Evolutionary conservation across 164 flowering plant species (phyloP).

Genomic region (Vitis cinerea): DNA sequence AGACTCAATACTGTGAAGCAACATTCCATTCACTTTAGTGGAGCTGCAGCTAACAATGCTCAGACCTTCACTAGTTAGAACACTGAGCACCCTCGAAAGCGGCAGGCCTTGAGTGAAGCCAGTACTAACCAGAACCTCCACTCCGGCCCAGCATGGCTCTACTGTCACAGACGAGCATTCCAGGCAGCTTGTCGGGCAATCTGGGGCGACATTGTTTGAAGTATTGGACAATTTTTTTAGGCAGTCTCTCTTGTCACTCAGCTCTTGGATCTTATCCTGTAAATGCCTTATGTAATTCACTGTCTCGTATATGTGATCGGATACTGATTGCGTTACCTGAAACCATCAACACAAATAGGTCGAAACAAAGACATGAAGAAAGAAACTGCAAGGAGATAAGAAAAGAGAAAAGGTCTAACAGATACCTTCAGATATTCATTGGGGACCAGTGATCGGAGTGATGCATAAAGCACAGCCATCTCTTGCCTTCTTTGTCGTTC

Average conservation of each 20-base stretch:
- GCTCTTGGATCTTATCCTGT: constrained; percentile 20
- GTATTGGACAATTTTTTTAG: constrained; percentile 13
- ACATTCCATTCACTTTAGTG: constrained; percentile 19
- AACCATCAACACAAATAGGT: neutral
- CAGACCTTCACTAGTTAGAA: constrained; percentile 21
- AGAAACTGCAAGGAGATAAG: neutral
- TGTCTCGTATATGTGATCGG: constrained; percentile 30
- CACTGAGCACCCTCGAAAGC: constrained; percentile 22
- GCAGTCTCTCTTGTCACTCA: constrained; percentile 24
- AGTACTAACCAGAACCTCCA: constrained; percentile 21
- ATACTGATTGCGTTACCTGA: constrained; percentile 37
- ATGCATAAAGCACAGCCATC: constrained; percentile 31
- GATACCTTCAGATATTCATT: constrained; percentile 29
- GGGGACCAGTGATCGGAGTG: constrained; percentile 30
- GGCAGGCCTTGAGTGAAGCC: constrained; percentile 7
- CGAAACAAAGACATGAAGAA: too few relatives aligned
- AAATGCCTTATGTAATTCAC: constrained; percentile 25
- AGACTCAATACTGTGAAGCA: constrained; percentile 23
- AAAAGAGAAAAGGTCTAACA: neutral
- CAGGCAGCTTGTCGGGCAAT: neutral
- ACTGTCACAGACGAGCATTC: neutral
- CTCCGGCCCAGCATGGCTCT: constrained; percentile 13
- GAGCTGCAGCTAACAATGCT: constrained; percentile 23
- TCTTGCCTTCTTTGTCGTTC: constrained; percentile 41
- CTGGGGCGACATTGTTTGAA: neutral